These are phyloP conservation scores for Colletotrichum abscissum DNA, from an alignment of 2,329 filamentous ascomycete genomes.

Conservation along the genomic window DNA sequence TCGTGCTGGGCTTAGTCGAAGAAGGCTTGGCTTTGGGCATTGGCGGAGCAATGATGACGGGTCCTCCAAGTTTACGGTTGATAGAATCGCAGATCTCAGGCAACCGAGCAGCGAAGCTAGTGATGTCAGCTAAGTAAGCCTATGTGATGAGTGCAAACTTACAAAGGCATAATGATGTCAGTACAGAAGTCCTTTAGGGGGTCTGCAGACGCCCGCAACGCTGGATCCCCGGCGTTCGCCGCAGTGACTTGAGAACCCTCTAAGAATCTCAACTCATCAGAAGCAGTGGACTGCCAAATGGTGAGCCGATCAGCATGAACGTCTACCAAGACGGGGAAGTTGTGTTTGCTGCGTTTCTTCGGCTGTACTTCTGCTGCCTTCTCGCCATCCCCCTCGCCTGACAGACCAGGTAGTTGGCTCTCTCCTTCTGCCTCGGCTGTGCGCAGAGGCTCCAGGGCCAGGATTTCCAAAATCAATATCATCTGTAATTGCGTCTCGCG, in stretches of 20 bases:
- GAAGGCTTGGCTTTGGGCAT: conserved; percentile 62
- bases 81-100: conserved; percentile 77
- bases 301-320: conserved; percentile 81
- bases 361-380: conserved; percentile 46
- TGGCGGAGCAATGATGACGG: conserved; percentile 66
- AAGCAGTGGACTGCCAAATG: conserved; percentile 84
- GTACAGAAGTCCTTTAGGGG: conserved; percentile 81
- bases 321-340: conserved; percentile 75
- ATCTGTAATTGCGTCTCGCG: conserved; percentile 85
- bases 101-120: conserved; percentile 77
- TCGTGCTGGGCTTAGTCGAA: conserved; percentile 55
- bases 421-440: conserved; percentile 54
- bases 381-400: conserved; percentile 48
- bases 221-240: conserved; percentile 47
- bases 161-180: conserved; percentile 85
- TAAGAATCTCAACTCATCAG: conserved; percentile 65
- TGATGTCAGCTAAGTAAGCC: conserved; percentile 46
- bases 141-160: conserved; percentile 45
- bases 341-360: conserved; percentile 72
- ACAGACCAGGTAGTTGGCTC: conserved; percentile 58
- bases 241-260: conserved; percentile 58
- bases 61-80: conserved; percentile 81
- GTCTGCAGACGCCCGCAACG: conserved; percentile 63
- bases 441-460: conserved; percentile 73
- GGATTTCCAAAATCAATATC: conserved; percentile 81